These are phyloP conservation scores for Cladosporium cucumerinum DNA, from an alignment of 2,329 filamentous ascomycete genomes.

Conservation along the genomic window DNA sequence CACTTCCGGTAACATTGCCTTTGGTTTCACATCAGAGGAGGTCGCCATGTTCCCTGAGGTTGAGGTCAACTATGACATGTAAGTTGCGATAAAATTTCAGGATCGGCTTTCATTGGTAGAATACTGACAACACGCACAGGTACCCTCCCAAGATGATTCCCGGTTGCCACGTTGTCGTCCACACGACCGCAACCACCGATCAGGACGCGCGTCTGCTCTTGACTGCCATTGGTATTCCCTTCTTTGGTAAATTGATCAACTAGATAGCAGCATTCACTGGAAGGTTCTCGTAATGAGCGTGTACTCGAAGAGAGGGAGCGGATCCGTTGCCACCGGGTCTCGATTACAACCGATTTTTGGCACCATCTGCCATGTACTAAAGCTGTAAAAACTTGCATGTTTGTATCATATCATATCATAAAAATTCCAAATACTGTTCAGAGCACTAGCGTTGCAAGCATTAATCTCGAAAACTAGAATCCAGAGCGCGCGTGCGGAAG, in stretches of 20 bases:
- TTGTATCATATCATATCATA: conserved; percentile 1
- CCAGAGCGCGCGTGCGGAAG: not conserved
- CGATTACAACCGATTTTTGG: not conserved
- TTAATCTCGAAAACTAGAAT: not conserved
- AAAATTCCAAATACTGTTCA: not conserved
- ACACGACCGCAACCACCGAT: conserved; percentile 81
- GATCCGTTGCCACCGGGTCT: not conserved
- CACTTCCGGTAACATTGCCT: conserved; percentile 78
- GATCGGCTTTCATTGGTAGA: not conserved
- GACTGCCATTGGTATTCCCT: conserved; percentile 70
- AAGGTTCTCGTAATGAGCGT: not conserved
- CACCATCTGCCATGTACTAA: not conserved
- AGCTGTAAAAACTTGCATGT: not conserved
- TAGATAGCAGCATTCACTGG: conserved; percentile 29
- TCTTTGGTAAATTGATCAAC: conserved; percentile 69
- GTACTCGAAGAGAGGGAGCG: not conserved
- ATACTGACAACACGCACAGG: conserved; percentile 42
- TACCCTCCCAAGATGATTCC: conserved; percentile 74
- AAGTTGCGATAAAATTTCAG: conserved; percentile 42
- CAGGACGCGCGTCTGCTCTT: conserved; percentile 77
- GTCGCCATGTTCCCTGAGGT: conserved; percentile 89
- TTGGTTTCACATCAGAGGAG: conserved; percentile 72
- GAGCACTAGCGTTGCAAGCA: not conserved
- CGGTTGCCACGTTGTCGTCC: conserved; percentile 76
- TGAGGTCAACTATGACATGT: conserved; percentile 90